Evolutionary conservation across 768 basidiomycete species (phyloP).

Genomic region (Trametes cubensis): DNA sequence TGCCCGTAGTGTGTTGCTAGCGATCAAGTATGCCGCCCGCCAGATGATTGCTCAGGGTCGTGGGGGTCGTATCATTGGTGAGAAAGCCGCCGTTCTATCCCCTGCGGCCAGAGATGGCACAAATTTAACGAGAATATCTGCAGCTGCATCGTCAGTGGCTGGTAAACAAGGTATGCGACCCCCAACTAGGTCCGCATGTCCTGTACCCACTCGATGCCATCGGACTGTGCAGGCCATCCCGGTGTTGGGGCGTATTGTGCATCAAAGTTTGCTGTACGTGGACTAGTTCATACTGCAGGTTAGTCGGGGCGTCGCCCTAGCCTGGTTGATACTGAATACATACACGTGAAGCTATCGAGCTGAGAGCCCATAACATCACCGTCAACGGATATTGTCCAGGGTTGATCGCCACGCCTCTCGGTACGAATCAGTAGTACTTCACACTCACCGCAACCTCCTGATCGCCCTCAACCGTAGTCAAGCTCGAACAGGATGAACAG

Average conservation of each 20-base stretch:
- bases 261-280: constrained; percentile 33
- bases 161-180: neutral
- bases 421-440: constrained; percentile 24
- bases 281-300: constrained; percentile 30
- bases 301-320: neutral
- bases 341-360: constrained; percentile 21
- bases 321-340: neutral
- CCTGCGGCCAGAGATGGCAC: too few species aligned
- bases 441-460: neutral
- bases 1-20: constrained; percentile 43
- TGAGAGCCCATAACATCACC: constrained; percentile 28
- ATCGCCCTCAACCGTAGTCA: neutral
- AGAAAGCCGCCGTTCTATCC: neutral
- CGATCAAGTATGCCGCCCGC: constrained; percentile 46
- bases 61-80: constrained; percentile 31
- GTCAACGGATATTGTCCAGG: constrained; percentile 44
- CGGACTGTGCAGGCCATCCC: neutral
- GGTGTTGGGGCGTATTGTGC: constrained; percentile 24
- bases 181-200: neutral
- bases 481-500: neutral
- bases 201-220: neutral
- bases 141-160: constrained; percentile 19
- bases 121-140: neutral
- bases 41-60: too few species aligned
- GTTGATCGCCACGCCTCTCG: constrained; percentile 33